Evolutionary conservation across 129 eudicot species (phyloP).

Genomic region (Silybum marianum): DNA sequence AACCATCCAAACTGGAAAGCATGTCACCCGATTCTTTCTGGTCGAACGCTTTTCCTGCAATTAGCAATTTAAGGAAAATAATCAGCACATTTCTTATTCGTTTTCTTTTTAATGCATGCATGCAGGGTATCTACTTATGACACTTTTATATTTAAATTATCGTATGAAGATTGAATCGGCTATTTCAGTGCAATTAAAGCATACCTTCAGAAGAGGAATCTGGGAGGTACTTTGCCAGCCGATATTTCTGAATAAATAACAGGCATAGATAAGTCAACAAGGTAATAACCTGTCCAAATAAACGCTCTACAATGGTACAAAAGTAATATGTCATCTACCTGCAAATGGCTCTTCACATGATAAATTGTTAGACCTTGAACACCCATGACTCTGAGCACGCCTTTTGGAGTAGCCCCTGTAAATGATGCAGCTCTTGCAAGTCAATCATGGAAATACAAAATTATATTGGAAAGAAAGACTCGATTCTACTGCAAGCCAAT

Average conservation of each 20-base stretch:
- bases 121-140: neutral
- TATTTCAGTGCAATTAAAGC: neutral
- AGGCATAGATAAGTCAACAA: constrained; percentile 12
- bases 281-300: neutral
- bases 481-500: neutral
- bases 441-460: neutral
- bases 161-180: constrained; percentile 4
- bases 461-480: neutral
- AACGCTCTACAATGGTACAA: neutral
- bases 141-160: constrained; percentile 2
- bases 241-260: constrained; percentile 49
- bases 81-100: constrained; percentile 29
- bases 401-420: constrained; percentile 72
- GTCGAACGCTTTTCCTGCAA: constrained; percentile 66
- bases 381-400: constrained; percentile 75
- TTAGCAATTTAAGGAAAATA: constrained; percentile 20
- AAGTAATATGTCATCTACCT: constrained; percentile 33
- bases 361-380: constrained; percentile 67
- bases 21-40: constrained; percentile 76
- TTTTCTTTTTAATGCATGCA: neutral
- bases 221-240: constrained; percentile 68
- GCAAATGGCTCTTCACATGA: constrained; percentile 76
- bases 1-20: constrained; percentile 73
- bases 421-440: constrained; percentile 13
- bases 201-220: constrained; percentile 73